A percentile compares a stretch with the other conserved stretches of the same genome.
Evolutionary conservation across 805 yeast genomes (phyloP).

Genomic region (Saccharomycopsis amapae): DNA sequence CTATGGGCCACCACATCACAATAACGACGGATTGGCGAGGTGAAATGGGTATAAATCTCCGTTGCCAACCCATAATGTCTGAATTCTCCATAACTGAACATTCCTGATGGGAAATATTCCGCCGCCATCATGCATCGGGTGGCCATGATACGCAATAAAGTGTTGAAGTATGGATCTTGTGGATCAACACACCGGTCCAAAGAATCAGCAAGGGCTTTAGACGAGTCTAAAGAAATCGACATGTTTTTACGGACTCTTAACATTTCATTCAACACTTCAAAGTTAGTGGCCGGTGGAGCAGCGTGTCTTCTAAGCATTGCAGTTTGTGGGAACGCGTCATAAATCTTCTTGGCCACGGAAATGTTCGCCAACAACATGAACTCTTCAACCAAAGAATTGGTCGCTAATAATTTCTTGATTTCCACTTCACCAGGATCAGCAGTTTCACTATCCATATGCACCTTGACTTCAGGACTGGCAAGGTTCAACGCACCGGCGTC

Average conservation of each 20-base stretch:
- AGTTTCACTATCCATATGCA: conserved; percentile 94
- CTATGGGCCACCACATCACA: conserved; percentile 98
- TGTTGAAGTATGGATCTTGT: conserved; percentile 84
- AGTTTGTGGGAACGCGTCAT: conserved; percentile 91
- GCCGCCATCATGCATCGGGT: conserved; percentile 99
- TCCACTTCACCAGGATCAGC: conserved; percentile 96
- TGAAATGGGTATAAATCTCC: conserved; percentile 95
- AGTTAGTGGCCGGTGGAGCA: conserved; percentile 92
- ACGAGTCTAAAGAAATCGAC: conserved; percentile 72
- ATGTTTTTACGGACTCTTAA: conserved; percentile 71
- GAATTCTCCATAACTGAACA: conserved; percentile 83
- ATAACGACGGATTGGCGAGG: conserved; percentile 96
- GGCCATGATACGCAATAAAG: conserved; percentile 90
- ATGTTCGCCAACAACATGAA: conserved; percentile 97
- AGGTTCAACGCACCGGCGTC: conserved; percentile 94
- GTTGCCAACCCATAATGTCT: conserved; percentile 96
- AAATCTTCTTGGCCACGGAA: conserved; percentile 88
- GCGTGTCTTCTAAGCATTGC: conserved; percentile 98
- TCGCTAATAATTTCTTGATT: conserved; percentile 77
- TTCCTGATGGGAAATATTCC: conserved; percentile 90
- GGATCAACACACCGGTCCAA: conserved; percentile 82
- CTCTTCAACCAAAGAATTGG: conserved; percentile 95
- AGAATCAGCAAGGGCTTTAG: conserved; percentile 89
- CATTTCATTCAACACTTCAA: conserved; percentile 85
- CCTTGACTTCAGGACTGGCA: conserved; percentile 97